These are phyloP conservation scores for Neonectria punicea DNA, from an alignment of 2,329 filamentous ascomycete species.

Conservation along the genomic window DNA sequence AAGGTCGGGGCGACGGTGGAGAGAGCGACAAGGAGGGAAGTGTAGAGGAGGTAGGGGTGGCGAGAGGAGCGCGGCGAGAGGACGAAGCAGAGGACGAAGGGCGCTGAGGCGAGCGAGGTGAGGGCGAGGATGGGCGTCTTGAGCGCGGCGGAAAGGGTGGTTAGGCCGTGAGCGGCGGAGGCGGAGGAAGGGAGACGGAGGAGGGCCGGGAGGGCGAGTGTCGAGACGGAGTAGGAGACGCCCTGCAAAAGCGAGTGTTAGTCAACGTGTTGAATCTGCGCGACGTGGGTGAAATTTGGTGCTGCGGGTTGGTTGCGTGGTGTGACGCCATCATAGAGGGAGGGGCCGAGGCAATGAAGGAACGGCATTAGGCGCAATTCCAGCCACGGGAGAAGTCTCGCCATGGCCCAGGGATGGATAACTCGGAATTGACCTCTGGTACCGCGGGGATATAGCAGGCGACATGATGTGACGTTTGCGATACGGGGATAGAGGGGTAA, in stretches of 20 bases:
- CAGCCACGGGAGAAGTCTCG: not conserved
- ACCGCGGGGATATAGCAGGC: not conserved
- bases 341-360: not conserved
- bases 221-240: slow-evolving; percentile 85
- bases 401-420: not conserved
- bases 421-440: not conserved
- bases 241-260: slow-evolving; percentile 66
- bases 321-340: slow-evolving; percentile 12
- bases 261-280: slow-evolving; percentile 4
- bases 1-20: slow-evolving; percentile 66
- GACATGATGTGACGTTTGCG: not conserved
- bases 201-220: slow-evolving; percentile 81
- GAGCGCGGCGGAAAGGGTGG: slow-evolving; percentile 71
- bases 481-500: not conserved
- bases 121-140: slow-evolving; percentile 74
- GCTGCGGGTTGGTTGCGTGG: not conserved
- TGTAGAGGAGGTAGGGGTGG: slow-evolving; percentile 93
- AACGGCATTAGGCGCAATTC: not conserved
- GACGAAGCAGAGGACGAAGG: slow-evolving; percentile 80
- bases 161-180: slow-evolving; percentile 75
- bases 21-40: slow-evolving; percentile 73
- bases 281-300: not conserved
- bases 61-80: slow-evolving; percentile 79
- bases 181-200: slow-evolving; percentile 82
- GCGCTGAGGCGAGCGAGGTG: slow-evolving; percentile 73